These are phyloP conservation scores for Penicillium samsonianum DNA, from an alignment of 495 filamentous ascomycete genomes.

Conservation along the genomic window DNA sequence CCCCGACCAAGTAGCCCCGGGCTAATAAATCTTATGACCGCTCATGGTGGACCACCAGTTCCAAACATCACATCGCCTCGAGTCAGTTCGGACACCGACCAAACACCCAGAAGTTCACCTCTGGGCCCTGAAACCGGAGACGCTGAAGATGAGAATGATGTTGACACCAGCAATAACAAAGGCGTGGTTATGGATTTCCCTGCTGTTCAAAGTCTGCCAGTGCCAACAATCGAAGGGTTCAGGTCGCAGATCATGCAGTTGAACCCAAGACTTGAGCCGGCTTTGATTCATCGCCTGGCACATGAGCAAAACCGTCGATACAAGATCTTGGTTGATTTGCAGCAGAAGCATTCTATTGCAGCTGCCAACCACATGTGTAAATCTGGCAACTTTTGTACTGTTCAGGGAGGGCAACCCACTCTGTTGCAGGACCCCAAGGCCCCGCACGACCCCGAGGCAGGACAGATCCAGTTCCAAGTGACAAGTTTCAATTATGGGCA, in stretches of 20 bases:
- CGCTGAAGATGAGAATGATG: conserved; percentile 51
- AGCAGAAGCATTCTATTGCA: conserved; percentile 67
- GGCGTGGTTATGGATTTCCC: conserved; percentile 52
- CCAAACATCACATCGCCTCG: conserved; percentile 43
- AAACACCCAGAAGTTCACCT: conserved; percentile 3
- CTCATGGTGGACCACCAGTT: conserved; percentile 50
- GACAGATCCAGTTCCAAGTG: conserved; percentile 53
- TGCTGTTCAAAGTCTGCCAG: conserved; percentile 49
- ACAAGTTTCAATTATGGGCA: conserved; percentile 56
- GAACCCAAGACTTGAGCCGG: conserved; percentile 68
- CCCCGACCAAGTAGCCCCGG: conserved; percentile 47
- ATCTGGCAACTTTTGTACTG: conserved; percentile 62
- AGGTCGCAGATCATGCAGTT: conserved; percentile 69
- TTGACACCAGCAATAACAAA: conserved; percentile 44
- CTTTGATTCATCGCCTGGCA: conserved; percentile 79
- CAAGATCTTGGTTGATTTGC: conserved; percentile 71
- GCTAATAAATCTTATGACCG: conserved; percentile 49
- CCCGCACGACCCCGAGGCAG: conserved; percentile 42
- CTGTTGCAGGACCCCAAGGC: conserved; percentile 52
- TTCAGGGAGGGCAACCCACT: conserved; percentile 59
- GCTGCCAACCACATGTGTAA: conserved; percentile 57
- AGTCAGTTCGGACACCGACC: conserved; percentile 12
- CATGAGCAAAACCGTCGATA: conserved; percentile 78
- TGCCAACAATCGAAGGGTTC: conserved; percentile 78
- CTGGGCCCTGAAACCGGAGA: conserved; percentile 24